phyloP scores from a whole-genome alignment of 495 filamentous ascomycete species.

The Amorphotheca resinae region DNA sequence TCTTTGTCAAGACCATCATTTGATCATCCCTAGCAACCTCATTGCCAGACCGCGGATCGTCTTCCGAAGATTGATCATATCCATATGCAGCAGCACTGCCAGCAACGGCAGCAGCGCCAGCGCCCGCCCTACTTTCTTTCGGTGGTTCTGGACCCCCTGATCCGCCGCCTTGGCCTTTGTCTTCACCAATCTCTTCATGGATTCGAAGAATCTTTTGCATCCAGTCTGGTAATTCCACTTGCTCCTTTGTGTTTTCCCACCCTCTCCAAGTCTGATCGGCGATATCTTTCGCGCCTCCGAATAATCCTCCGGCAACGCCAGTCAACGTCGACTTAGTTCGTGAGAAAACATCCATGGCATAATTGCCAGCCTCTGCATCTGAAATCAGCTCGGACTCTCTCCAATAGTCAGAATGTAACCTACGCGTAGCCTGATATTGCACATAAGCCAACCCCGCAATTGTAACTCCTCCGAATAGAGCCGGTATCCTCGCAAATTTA shows the following conservation, averaged over 20 bases:
- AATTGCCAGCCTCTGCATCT: constrained; percentile 69
- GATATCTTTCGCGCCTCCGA: constrained; percentile 56
- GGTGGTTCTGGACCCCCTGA: constrained; percentile 35
- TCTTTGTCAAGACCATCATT: constrained; percentile 98
- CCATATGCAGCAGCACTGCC: constrained; percentile 67
- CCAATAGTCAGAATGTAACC: constrained; percentile 23
- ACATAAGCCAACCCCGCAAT: constrained; percentile 81
- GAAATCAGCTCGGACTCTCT: neutral
- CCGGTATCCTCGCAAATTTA: constrained; percentile 77
- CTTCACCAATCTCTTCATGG: constrained; percentile 36
- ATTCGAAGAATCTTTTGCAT: constrained; percentile 58
- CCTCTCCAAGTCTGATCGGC: constrained; percentile 67
- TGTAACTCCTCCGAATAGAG: constrained; percentile 79
- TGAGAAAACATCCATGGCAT: constrained; percentile 68
- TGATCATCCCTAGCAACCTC: constrained; percentile 78
- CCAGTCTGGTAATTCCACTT: constrained; percentile 75
- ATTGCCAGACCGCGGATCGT: constrained; percentile 48
- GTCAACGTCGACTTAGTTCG: constrained; percentile 56
- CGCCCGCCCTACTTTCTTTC: constrained; percentile 51
- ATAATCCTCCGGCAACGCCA: constrained; percentile 49
- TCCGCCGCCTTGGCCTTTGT: constrained; percentile 26
- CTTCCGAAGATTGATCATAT: constrained; percentile 50
- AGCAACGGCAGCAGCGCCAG: constrained; percentile 38
- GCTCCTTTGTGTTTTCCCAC: constrained; percentile 72
- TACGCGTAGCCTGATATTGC: constrained; percentile 91